These are phyloP conservation scores for Mesotaenium endlicherianum DNA, from an alignment of 139 green algal species.

Conservation along the genomic window DNA sequence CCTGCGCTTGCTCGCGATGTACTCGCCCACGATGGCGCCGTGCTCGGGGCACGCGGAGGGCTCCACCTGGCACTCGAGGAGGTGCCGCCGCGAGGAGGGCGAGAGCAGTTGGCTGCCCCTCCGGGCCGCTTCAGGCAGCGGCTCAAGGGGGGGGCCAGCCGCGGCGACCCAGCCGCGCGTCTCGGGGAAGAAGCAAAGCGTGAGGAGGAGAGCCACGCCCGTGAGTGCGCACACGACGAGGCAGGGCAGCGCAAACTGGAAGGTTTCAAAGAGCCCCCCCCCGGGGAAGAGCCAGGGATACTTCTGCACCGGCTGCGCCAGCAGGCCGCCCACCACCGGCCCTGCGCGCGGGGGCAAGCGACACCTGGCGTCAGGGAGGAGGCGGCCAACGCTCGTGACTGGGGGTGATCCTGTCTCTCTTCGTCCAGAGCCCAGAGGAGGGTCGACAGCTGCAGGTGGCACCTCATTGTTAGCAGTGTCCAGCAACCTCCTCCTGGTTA, in stretches of 20 bases:
- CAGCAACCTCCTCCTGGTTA: background rate
- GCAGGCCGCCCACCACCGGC: conserved; percentile 7
- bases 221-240: conserved; percentile 19
- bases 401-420: no score
- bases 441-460: background rate
- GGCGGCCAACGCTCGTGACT: no score
- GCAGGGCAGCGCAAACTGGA: conserved; percentile 26
- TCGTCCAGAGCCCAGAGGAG: background rate
- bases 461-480: background rate
- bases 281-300: conserved; percentile 13
- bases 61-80: no score
- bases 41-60: no score
- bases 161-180: conserved; percentile 11
- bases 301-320: conserved; percentile 13
- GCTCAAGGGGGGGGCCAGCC: no score
- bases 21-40: no score
- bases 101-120: no score
- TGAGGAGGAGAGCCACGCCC: background rate
- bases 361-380: no score
- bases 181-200: conserved; percentile 1
- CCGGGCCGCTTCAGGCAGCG: no score
- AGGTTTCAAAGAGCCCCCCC: conserved; percentile 1
- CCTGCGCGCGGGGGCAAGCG: background rate
- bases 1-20: no score
- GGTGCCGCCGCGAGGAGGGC: no score